Evolutionary conservation across 2,329 filamentous ascomycete species (phyloP), one percentile per base, ranked within the genome.

Genomic region (Alternaria novae-zelandiae): DNA sequence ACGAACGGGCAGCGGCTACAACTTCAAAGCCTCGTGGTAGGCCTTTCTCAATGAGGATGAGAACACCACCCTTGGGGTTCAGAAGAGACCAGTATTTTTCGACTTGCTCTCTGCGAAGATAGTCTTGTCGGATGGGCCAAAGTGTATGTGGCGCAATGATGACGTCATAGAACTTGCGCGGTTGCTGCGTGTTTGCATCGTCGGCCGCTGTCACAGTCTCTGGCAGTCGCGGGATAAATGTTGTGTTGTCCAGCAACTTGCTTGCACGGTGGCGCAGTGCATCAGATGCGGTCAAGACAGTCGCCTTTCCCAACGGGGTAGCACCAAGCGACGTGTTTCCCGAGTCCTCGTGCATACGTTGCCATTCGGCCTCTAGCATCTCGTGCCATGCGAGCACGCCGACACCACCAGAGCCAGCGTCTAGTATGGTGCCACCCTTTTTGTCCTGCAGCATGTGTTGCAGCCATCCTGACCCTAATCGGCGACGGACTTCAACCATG

Each of bases 21-120:
- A 93, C 92, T 78, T 98, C 96, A 70, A 99, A 99, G 0, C 96
- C 96, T 46, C 93, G 89, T 12, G 94, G 92, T 12, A 97, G 88
- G 0, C 94, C 96, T 79, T 97, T 98, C 78, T 99, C 96, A 21
- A 97, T 82, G 4, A 98, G 81, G 53, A 98, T 88, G 5, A 99
- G 85, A 13, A 99, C 87, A 36, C 96, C 96, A 2, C 95, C 95
- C 17, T 94, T 86, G 2, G 91, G 91, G 56, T 91, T 92, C 5
- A 97, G 84, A 54, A 97, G 85, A 13, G 88, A 90, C 96, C 96
- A 99, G 2, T 98, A 86, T 64, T 97, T 97, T 74, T 96, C 89
- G 20, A 97, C 84, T 56, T 96, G 85, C 32, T 90, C 87, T 74
- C 92, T 94, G 49, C 94, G 90, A 73, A 91, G 84, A 72, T 90